Evolutionary conservation across 2,329 filamentous ascomycete species (phyloP), one percentile per base, ranked within the genome.

Genomic region (Juglanconis sp.): DNA sequence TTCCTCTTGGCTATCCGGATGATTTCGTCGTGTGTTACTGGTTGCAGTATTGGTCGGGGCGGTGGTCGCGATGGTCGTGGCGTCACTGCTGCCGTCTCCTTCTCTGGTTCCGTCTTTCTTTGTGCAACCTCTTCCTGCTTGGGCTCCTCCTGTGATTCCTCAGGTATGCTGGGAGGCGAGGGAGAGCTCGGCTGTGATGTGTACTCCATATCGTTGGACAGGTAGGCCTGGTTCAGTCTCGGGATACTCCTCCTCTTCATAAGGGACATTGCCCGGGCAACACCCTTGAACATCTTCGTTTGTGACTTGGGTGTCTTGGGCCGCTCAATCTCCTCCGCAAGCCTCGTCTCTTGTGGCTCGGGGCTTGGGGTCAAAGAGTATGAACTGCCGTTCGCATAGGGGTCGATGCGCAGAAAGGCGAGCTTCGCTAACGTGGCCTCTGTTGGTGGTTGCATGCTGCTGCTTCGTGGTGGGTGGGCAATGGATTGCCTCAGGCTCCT

Each of bases 241-340:
- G 80, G 79, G 57, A 77, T 76, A 73, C 82, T 86, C 64, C 80
- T 77, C 76, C 83, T 84, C 68, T 79, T 77, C 53, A 79, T 79
- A 35, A 86, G 73, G 65, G 77, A 84, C 48, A 86, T 71, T 3
- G 82, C 82, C 66, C 81, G 78, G 11, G 74, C 72, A 13, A 79
- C 70, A 35, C 75, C 74, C 68, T 79, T 82, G 63, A 85, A 76
- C 58, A 85, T 73, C 36, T 73, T 72, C 1, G 78, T 77, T 1
- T 79, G 76, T 11, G 79, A 78, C 69, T 71, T 78, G 30, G 79
- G 76, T 3, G 75, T 69, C 63, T 75, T 74, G 5, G 70, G 68
- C 8, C 67, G 69, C 53, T 68, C 69, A 8, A 67, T 56, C 30
- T 68, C 67, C 36, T 76, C 64, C 7, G 66, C 67, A 6, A 48